These are phyloP conservation scores for Pneumocystis jirovecii DNA, from an alignment of 1,139 yeast genomes.

Conservation along the genomic window DNA sequence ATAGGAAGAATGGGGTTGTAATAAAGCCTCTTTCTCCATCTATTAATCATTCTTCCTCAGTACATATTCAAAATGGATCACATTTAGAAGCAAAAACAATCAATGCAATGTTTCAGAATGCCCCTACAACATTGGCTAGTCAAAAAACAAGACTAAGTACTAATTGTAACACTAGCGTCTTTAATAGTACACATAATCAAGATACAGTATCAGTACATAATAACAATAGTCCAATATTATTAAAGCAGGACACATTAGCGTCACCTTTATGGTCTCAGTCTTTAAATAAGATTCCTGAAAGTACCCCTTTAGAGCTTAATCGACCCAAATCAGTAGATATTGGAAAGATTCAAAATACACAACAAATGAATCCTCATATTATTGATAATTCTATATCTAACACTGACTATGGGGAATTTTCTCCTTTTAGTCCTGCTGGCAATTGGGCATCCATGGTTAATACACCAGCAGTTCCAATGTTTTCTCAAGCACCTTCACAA, in stretches of 20 bases:
- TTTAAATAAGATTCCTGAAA: not conserved
- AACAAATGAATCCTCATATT: constrained; percentile 3
- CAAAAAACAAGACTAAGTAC: constrained; percentile 7
- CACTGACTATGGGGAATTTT: constrained; percentile 3
- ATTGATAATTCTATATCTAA: not conserved
- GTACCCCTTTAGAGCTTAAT: not conserved
- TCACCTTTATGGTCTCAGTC: not conserved
- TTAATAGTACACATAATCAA: not conserved
- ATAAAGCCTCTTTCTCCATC: constrained; percentile 5
- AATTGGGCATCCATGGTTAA: constrained; percentile 17
- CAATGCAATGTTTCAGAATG: constrained; percentile 10
- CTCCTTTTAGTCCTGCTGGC: constrained; percentile 13
- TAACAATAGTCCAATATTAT: constrained; percentile 3
- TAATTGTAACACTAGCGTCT: not conserved
- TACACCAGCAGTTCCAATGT: constrained; percentile 13
- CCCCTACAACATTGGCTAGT: constrained; percentile 10
- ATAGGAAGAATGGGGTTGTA: not conserved
- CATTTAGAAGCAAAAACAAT: constrained; percentile 5
- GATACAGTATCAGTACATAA: not conserved
- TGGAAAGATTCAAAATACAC: not conserved
- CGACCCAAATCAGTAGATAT: constrained; percentile 7
- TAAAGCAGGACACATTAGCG: not conserved
- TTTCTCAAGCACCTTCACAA: constrained; percentile 4
- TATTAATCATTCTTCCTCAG: constrained; percentile 1
- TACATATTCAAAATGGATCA: not conserved